Conservation (phyloP, 306 rosid species). For the Cicer cuneatum region DNA sequence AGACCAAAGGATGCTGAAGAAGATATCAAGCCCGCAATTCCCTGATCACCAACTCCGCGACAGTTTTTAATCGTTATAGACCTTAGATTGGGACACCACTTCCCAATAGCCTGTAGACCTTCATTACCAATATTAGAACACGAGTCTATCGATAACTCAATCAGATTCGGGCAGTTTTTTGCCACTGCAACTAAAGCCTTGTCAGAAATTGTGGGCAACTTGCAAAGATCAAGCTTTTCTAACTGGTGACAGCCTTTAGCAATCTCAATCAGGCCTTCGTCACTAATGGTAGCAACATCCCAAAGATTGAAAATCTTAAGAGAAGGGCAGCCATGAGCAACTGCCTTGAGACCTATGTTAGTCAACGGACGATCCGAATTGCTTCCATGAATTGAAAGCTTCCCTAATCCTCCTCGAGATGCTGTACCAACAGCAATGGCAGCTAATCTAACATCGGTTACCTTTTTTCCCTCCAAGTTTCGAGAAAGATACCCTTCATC, state of each 20-base stretch:
- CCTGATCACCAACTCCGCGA: conserved; percentile 74
- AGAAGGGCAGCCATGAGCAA: conserved; percentile 84
- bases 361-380: conserved; percentile 62
- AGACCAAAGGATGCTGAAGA: conserved; percentile 63
- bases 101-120: conserved; percentile 81
- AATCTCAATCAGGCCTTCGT: conserved; percentile 83
- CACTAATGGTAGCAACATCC: conserved; percentile 65
- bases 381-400: conserved; percentile 72
- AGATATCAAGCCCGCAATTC: conserved; percentile 70
- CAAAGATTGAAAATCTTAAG: conserved; percentile 74
- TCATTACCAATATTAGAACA: conserved; percentile 78
- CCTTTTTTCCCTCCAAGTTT: conserved; percentile 86
- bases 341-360: conserved; percentile 72
- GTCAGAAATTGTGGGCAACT: conserved; percentile 71
- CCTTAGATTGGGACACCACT: conserved; percentile 67
- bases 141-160: conserved; percentile 73
- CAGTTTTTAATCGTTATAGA: conserved; percentile 71
- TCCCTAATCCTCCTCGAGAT: conserved; percentile 89
- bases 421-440: conserved; percentile 87
- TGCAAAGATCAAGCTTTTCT: conserved; percentile 79
- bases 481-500: conserved; percentile 79
- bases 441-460: conserved; percentile 92
- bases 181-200: conserved; percentile 77
- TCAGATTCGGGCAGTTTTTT: conserved; percentile 69
- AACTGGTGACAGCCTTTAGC: conserved; percentile 68